Conservation (phyloP, 2,329 filamentous ascomycete species). For the Penicillium palitans region DNA sequence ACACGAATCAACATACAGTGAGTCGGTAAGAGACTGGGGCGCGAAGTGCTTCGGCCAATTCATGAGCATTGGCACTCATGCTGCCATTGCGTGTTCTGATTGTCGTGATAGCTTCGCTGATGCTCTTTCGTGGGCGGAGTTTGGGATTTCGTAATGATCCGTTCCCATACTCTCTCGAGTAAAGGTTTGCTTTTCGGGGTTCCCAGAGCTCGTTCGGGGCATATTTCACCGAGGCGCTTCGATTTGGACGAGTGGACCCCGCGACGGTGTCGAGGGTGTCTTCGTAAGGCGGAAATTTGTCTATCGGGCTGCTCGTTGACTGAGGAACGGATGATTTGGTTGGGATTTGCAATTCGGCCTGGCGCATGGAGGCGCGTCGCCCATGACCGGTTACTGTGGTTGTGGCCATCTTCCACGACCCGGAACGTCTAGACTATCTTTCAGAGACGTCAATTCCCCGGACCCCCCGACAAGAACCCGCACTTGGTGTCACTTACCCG, state of each 20-base stretch:
- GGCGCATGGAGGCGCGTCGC: constrained; percentile 41
- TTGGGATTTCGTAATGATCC: constrained; percentile 40
- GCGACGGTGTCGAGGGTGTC: constrained; percentile 33
- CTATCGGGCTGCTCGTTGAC: constrained; percentile 37
- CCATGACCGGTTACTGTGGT: constrained; percentile 43
- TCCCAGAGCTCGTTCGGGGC: constrained; percentile 59
- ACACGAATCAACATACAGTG: constrained; percentile 61
- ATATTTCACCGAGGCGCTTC: constrained; percentile 33
- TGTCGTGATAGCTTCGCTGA: constrained; percentile 81
- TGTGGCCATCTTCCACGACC: constrained; percentile 38
- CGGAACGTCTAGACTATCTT: background rate
- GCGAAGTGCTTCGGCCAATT: constrained; percentile 85
- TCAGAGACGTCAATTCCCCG: constrained; percentile 6
- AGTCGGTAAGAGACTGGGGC: constrained; percentile 86
- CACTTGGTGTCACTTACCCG: constrained; percentile 6
- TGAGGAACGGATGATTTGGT: constrained; percentile 32
- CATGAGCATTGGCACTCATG: constrained; percentile 88
- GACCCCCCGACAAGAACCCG: background rate
- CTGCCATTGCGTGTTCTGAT: constrained; percentile 80
- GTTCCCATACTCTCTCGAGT: constrained; percentile 46
- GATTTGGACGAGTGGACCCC: constrained; percentile 28
- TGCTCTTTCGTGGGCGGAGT: constrained; percentile 78
- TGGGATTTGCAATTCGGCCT: constrained; percentile 36
- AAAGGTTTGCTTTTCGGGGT: constrained; percentile 55
- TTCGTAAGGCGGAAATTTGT: constrained; percentile 48